Conservation (phyloP, 2,329 filamentous ascomycete genomes). For the Colletotrichum sp. region DNA sequence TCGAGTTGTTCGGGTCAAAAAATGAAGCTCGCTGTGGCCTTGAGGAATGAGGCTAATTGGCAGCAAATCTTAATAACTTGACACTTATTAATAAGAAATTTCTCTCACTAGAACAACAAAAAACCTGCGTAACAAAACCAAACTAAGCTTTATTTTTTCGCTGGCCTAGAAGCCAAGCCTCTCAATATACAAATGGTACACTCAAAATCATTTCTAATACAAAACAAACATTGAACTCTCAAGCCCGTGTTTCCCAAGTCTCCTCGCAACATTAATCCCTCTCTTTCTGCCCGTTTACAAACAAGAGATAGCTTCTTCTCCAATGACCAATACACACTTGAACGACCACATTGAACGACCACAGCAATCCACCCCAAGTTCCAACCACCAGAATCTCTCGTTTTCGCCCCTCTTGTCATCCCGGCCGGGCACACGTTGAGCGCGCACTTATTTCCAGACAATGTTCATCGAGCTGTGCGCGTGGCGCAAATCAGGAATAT, state of each 20-base stretch:
- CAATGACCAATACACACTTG: not conserved
- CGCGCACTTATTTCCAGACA: not conserved
- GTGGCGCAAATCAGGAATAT: not conserved
- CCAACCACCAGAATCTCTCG: not conserved
- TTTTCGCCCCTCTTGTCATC: not conserved
- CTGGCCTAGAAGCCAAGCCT: not conserved
- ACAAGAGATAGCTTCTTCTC: not conserved
- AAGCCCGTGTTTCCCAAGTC: not conserved
- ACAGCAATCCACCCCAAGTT: not conserved
- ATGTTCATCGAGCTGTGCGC: not conserved
- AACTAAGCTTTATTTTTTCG: rapidly evolving
- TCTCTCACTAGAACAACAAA: too few relatives aligned
- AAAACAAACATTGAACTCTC: not conserved
- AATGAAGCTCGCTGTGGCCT: rapidly evolving
- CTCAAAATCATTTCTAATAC: rapidly evolving
- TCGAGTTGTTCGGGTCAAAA: not conserved
- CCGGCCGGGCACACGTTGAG: not conserved
- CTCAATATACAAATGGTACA: not conserved
- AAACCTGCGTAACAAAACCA: too few relatives aligned
- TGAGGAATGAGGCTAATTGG: too few relatives aligned
- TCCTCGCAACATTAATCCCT: not conserved
- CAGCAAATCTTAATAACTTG: too few relatives aligned
- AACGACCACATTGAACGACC: not conserved
- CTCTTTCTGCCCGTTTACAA: not conserved
- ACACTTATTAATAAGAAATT: rapidly evolving